phyloP scores from a whole-genome alignment of 139 green algal genomes.

The Tetradesmus obliquus region DNA sequence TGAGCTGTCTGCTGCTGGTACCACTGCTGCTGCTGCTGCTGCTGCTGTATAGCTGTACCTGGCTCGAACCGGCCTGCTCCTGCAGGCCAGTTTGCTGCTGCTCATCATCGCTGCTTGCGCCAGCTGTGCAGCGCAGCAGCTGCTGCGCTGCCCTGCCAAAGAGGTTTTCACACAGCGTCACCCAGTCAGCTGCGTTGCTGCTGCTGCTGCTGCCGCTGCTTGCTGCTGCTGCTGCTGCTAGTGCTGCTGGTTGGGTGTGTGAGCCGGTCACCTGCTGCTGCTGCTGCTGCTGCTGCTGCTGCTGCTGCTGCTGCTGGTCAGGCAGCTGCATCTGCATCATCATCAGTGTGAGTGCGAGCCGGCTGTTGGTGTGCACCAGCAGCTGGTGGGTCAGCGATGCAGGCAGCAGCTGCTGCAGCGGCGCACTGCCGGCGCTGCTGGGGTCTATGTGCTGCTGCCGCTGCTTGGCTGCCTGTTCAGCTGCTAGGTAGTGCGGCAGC shows the following conservation, averaged over 20 bases:
- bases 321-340: background rate
- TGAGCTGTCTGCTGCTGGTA: background rate
- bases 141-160: constrained; percentile 10
- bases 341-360: constrained; percentile 12
- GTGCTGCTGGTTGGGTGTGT: background rate
- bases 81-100: background rate
- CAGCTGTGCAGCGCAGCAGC: background rate
- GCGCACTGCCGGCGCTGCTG: background rate
- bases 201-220: background rate
- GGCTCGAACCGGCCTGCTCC: background rate
- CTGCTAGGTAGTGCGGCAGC: constrained; percentile 1
- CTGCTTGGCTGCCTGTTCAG: background rate
- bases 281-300: constrained; percentile 31
- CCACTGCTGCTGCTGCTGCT: background rate
- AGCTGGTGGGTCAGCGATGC: constrained; percentile 9
- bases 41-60: background rate
- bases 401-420: constrained; percentile 9
- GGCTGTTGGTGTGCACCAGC: constrained; percentile 30
- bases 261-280: background rate
- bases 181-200: background rate
- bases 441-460: background rate
- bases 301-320: constrained; percentile 4
- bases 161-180: background rate
- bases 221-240: constrained; percentile 1
- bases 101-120: background rate